Evolutionary conservation across 768 basidiomycete genomes (phyloP), one percentile per base, ranked within the genome.

Genomic region (Suillus subluteus): DNA sequence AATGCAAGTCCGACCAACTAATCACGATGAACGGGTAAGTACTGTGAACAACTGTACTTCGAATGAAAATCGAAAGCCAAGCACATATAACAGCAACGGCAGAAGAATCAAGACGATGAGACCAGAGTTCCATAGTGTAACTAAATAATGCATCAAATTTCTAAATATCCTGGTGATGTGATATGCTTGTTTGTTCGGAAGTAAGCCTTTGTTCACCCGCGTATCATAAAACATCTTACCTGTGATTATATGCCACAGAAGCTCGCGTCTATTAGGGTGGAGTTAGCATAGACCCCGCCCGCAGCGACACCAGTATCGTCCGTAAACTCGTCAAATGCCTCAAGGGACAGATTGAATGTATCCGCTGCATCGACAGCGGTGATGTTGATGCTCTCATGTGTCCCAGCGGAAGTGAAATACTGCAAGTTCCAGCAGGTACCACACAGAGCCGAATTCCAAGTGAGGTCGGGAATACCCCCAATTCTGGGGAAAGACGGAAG

Each of bases 401-500:
- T 74, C 4, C 78, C 78, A 26, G 70, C 67, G 7, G 68, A 65
- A 50, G 77, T 75, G 23, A 79, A 76, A 76, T 82, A 88, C n/a
- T 83, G 81, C 65, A 89, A 72, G 66, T 81, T 65, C 86, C 87
- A 90, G 77, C 87, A 90, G 43, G 84, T 81, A 26, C 87, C 87
- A 69, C 88, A 89, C 23, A 77, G 74, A 2, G 80, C 59, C 8
- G 86, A 87, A 72, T 86, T 82, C 75, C 78, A 89, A 23, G 65
- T 66, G 43, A 71, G 58, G 35, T 58, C 67, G 16, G 67, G 67
- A 30, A 67, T 38, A 12, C 73, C 80, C 30, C 76, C 79, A 58
- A 80, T 74, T 64, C 69, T 65, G 18, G 78, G 76, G 75, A 75
- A 80, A 40, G 68, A 65, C 43, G 79, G 78, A 61, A 80, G 70